Percentiles rank a stretch among this genome's conserved stretches.
These are phyloP conservation scores for Metschnikowia anglica DNA, from an alignment of 805 yeast genomes.

Conservation along the genomic window DNA sequence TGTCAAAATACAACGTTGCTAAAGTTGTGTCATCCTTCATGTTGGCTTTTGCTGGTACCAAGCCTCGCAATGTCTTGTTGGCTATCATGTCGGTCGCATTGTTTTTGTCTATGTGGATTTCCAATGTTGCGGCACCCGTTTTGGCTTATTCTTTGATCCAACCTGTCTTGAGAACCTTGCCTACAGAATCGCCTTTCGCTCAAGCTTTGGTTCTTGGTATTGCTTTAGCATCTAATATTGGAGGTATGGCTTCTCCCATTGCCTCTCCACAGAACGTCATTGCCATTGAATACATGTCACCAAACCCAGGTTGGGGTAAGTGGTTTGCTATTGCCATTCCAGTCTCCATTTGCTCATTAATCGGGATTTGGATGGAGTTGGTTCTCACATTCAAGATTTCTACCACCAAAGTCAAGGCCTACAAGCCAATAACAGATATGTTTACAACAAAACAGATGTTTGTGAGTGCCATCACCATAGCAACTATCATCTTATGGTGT, in stretches of 20 bases:
- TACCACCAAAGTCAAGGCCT: conserved; percentile 55
- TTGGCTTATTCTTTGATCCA: conserved; percentile 87
- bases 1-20: conserved; percentile 88
- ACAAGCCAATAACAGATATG: conserved; percentile 59
- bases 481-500: conserved; percentile 89
- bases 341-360: conserved; percentile 59
- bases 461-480: conserved; percentile 61
- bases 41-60: conserved; percentile 79
- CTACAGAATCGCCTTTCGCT: conserved; percentile 73
- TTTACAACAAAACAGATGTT: conserved; percentile 75
- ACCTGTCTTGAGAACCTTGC: conserved; percentile 81
- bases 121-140: conserved; percentile 97
- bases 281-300: conserved; percentile 82
- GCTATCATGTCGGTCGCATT: conserved; percentile 85
- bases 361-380: conserved; percentile 72
- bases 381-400: conserved; percentile 60
- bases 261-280: conserved; percentile 96
- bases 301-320: conserved; percentile 79
- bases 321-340: conserved; percentile 93
- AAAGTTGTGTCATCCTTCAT: conserved; percentile 80
- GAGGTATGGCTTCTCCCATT: conserved; percentile 97
- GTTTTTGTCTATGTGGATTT: conserved; percentile 90
- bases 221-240: conserved; percentile 89
- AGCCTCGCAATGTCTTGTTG: conserved; percentile 72
- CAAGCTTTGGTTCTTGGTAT: conserved; percentile 86